These are phyloP conservation scores for Torulaspora delbrueckii DNA, from an alignment of 805 yeast genomes.

Conservation along the genomic window DNA sequence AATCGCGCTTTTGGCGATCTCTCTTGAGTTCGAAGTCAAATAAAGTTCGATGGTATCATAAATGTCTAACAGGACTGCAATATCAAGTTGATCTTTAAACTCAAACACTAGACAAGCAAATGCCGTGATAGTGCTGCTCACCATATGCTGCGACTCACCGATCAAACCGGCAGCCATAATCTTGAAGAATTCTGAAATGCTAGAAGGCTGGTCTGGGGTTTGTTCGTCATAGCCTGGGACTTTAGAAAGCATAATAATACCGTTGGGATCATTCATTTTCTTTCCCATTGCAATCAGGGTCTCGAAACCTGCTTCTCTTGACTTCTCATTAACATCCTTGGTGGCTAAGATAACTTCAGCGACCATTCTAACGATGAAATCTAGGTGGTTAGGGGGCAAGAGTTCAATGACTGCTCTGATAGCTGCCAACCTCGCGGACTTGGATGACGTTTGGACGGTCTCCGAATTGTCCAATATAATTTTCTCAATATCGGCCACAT, in stretches of 20 bases:
- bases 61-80: conserved; percentile 62
- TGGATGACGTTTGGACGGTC: conserved; percentile 63
- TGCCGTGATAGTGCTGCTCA: conserved; percentile 92
- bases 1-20: conserved; percentile 88
- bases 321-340: conserved; percentile 87
- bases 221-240: conserved; percentile 63
- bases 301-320: conserved; percentile 75
- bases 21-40: conserved; percentile 84
- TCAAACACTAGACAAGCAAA: conserved; percentile 82
- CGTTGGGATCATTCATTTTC: conserved; percentile 64
- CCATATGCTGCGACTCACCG: conserved; percentile 91
- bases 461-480: conserved; percentile 56
- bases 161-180: conserved; percentile 96
- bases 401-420: conserved; percentile 54
- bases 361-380: conserved; percentile 73
- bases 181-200: conserved; percentile 77
- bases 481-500: conserved; percentile 53
- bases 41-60: conserved; percentile 84
- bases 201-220: conserved; percentile 59
- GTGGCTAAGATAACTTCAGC: conserved; percentile 89
- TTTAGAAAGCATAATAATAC: conserved; percentile 56
- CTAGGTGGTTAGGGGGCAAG: conserved; percentile 60
- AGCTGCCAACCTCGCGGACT: conserved; percentile 73
- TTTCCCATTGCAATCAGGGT: conserved; percentile 76
- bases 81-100: conserved; percentile 61